phyloP scores from a whole-genome alignment of 2,329 filamentous ascomycete genomes.

The Alternaria postmessia region DNA sequence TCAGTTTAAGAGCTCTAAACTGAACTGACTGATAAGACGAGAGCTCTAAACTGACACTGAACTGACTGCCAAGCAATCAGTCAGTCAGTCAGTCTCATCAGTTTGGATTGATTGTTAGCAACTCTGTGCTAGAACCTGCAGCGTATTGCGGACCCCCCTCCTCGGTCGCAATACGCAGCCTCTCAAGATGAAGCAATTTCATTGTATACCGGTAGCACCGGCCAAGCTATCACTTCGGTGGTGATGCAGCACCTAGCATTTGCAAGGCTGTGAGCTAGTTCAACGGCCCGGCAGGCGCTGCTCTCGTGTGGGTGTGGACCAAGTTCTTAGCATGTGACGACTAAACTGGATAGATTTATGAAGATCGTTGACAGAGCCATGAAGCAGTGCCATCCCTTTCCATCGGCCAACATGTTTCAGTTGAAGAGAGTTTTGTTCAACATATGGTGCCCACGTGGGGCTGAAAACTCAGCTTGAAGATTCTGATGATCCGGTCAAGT shows the following conservation, averaged over 20 bases:
- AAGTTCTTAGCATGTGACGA: conserved; percentile 19
- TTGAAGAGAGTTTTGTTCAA: conserved; percentile 9
- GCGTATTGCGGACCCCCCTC: conserved; percentile 17
- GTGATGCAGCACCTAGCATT: conserved; percentile 13
- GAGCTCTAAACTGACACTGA: no score
- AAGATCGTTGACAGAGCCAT: conserved; percentile 22
- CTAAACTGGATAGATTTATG: conserved; percentile 15
- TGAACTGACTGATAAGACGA: no score
- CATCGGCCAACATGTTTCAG: conserved; percentile 23
- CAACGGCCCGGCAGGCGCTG: conserved; percentile 33
- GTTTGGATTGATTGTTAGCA: no score
- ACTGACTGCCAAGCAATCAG: no score
- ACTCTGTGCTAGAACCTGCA: no score
- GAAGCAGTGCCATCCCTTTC: conserved; percentile 16
- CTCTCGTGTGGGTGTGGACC: conserved; percentile 9
- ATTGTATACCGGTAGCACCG: conserved; percentile 30
- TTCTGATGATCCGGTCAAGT: neutral
- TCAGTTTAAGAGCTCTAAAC: no score
- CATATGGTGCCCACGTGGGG: conserved; percentile 11
- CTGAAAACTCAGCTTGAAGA: conserved; percentile 10
- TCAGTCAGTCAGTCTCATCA: no score
- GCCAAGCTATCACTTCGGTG: conserved; percentile 24
- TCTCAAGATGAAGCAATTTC: conserved; percentile 22
- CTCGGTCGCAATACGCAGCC: conserved; percentile 25
- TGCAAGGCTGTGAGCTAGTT: conserved; percentile 25